Evolutionary conservation across 352 stramenopile species (phyloP).

Genomic region (Phytophthora agathidicida): DNA sequence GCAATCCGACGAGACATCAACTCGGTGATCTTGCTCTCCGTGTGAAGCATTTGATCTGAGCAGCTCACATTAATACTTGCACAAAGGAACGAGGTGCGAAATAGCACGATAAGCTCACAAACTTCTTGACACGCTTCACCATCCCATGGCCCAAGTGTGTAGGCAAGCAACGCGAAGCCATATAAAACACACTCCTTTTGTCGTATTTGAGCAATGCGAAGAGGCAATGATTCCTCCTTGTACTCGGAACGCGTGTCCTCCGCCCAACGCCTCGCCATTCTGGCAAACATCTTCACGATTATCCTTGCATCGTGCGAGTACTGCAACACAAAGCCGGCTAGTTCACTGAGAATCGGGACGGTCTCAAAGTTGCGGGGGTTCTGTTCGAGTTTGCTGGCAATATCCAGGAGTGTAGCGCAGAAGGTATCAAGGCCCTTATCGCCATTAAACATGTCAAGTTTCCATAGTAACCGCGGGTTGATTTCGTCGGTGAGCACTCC

Average conservation of each 20-base stretch:
- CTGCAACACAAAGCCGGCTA: conserved; percentile 39
- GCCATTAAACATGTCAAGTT: conserved; percentile 41
- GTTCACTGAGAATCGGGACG: conserved; percentile 44
- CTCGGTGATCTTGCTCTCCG: conserved; percentile 34
- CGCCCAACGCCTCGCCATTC: conserved; percentile 39
- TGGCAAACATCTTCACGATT: conserved; percentile 27
- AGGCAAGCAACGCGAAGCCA: conserved; percentile 45
- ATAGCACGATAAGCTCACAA: conserved; percentile 54
- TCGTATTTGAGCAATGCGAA: conserved; percentile 26
- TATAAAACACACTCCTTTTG: conserved; percentile 53
- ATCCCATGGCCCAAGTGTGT: conserved; percentile 22
- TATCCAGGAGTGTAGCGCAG: conserved; percentile 15
- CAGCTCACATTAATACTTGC: conserved; percentile 27
- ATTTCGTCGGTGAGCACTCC: conserved; percentile 41
- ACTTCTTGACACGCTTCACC: conserved; percentile 27
- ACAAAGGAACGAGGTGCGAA: conserved; percentile 41
- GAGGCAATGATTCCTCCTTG: conserved; percentile 9
- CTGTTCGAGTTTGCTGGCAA: conserved; percentile 32
- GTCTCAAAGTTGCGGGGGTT: conserved; percentile 35
- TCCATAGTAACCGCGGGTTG: conserved; percentile 37
- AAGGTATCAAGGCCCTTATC: conserved; percentile 16
- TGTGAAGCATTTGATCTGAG: conserved; percentile 18
- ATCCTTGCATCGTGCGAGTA: conserved; percentile 14
- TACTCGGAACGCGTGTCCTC: conserved; percentile 14
- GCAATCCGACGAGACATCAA: conserved; percentile 41